Evolutionary conservation across 2,329 filamentous ascomycete genomes (phyloP), one percentile per base, ranked within the genome.

Genomic region (Colletotrichum melonis): DNA sequence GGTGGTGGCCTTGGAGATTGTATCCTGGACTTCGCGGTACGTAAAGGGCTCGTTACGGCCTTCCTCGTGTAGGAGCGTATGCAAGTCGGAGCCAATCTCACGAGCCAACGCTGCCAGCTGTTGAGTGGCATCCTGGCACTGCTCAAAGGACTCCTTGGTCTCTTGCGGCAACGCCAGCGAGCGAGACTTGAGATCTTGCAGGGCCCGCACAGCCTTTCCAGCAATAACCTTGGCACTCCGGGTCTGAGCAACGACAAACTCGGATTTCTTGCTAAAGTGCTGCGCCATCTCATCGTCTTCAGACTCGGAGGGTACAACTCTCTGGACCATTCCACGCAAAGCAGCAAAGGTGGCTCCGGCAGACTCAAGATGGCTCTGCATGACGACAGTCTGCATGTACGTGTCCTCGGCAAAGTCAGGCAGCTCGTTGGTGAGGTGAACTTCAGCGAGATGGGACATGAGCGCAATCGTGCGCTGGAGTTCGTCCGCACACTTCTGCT

Each of bases 211-310:
- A 6, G 94, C 90, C 84, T 97, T 97, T 69, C 92, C 90, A 60
- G 93, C 91, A 62, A 96, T 88, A 42, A 98, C 94, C 86, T 97
- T 98, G 69, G 93, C 90, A 79, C 93, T 95, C 73, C 95, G 90
- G 8, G 93, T 94, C 78, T 95, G 92, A 16, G 90, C 91, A 73
- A 95, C 89, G 67, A 95, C 89, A 19, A 88, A 82, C 73, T 97
- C 95, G 1, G 92, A 86, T 80, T 92, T 94, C 78, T 91, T 91
- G 35, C 89, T 82, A 77, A 97, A 92, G 77, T 93, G 88, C 74
- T 91, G 85, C 12, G 88, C 89, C 76, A 90, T 85, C 74, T 94
- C 93, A 65, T 93, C 92, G 8, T 94, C 92, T 30, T 93, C 90
- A 14, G 78, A 78, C 32, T 81, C 80, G 0, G 76, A 42, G 1